Evolutionary conservation across 148 eudicot species (phyloP).

Genomic region (Cornus kousa): DNA sequence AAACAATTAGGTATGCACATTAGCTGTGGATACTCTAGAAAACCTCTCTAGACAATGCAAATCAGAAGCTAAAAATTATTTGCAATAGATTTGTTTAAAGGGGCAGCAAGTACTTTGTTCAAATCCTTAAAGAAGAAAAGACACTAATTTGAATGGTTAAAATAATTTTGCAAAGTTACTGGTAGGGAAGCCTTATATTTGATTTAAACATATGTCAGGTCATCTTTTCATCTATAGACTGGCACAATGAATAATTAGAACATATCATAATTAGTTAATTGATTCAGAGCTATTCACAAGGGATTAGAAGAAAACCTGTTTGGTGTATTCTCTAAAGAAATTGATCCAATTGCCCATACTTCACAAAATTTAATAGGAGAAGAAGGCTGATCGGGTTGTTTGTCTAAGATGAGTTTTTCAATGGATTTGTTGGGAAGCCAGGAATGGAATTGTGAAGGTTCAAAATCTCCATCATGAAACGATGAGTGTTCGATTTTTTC

Average conservation of each 20-base stretch:
- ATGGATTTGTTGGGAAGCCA: slow-evolving; percentile 42
- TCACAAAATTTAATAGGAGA: slow-evolving; percentile 31
- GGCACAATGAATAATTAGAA: neutral
- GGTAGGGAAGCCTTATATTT: neutral
- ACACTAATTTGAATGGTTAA: neutral
- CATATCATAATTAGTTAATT: neutral
- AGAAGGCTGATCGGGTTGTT: slow-evolving; percentile 29
- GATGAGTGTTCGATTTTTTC: slow-evolving; percentile 27
- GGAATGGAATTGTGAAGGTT: slow-evolving; percentile 31
- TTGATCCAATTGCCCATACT: slow-evolving; percentile 24
- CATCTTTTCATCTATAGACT: no score
- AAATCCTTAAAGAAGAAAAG: neutral
- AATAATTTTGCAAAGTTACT: neutral
- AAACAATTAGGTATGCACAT: neutral
- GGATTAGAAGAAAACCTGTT: slow-evolving; percentile 35
- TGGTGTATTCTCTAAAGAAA: slow-evolving; percentile 31
- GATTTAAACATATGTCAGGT: neutral
- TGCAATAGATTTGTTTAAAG: no score
- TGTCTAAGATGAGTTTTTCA: slow-evolving; percentile 31
- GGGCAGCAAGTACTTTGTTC: neutral
- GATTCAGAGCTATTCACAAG: neutral
- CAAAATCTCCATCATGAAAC: slow-evolving; percentile 18
- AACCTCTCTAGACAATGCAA: no score
- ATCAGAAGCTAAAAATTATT: no score
- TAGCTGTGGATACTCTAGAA: no score